These are phyloP conservation scores for Macrolepiota dolichaula DNA, from an alignment of 768 basidiomycete species.

Conservation along the genomic window DNA sequence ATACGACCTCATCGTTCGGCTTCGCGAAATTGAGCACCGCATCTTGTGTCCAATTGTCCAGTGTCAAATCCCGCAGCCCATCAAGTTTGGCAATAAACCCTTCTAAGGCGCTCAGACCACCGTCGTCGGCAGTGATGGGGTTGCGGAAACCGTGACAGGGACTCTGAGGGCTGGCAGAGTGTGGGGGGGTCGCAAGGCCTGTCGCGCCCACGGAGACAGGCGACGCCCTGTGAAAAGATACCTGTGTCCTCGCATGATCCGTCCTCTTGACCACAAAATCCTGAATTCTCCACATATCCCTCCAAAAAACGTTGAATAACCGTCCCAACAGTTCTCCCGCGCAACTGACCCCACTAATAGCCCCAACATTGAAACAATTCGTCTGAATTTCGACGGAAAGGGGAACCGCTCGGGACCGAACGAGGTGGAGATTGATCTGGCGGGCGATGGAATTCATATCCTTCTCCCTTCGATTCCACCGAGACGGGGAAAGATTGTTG, in stretches of 20 bases:
- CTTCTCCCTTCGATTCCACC: conserved; percentile 5
- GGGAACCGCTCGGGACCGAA: conserved; percentile 8
- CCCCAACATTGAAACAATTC: background rate
- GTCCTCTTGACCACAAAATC: conserved; percentile 9
- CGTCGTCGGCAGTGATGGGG: background rate
- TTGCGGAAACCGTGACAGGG: background rate
- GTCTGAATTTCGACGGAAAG: conserved; percentile 10
- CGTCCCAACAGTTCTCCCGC: background rate
- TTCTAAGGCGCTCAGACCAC: conserved; percentile 6
- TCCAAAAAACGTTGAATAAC: conserved; percentile 1
- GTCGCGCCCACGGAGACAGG: background rate
- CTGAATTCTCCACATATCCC: conserved; percentile 4
- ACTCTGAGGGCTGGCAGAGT: conserved; percentile 4
- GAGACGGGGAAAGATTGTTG: background rate
- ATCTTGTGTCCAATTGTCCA: conserved; percentile 10
- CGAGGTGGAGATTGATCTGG: conserved; percentile 7
- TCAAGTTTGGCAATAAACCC: conserved; percentile 9
- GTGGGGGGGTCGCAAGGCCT: conserved; percentile 5
- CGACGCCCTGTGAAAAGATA: background rate
- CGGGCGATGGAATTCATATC: conserved; percentile 1
- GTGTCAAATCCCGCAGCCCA: conserved; percentile 6
- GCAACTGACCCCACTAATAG: background rate
- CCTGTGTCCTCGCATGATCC: conserved; percentile 1
- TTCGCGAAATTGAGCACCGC: conserved; percentile 1
- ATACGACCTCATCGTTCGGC: background rate